These are phyloP conservation scores for Neopestalotiopsis sp. DNA, from an alignment of 2,329 filamentous ascomycete species.

Conservation along the genomic window DNA sequence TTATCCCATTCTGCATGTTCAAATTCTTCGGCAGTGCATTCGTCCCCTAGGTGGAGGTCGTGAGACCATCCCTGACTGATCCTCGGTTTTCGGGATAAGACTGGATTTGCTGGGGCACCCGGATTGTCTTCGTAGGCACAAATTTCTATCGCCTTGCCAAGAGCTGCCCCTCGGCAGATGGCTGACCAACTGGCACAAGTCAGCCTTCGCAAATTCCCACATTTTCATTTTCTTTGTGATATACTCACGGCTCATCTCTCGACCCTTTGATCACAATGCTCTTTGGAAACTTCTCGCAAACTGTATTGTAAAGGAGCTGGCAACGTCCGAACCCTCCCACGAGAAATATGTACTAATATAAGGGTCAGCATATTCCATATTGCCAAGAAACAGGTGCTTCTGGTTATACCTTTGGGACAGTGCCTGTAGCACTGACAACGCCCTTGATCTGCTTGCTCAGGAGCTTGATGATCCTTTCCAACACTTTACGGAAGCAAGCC, in stretches of 20 bases:
- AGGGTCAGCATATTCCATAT: background rate
- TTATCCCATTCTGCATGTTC: background rate
- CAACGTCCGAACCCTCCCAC: slow-evolving; percentile 7
- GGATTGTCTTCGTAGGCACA: background rate
- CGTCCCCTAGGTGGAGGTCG: background rate
- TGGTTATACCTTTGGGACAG: background rate
- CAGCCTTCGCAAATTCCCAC: background rate
- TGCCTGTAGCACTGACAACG: background rate
- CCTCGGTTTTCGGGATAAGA: background rate
- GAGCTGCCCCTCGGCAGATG: slow-evolving; percentile 2
- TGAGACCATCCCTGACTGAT: background rate
- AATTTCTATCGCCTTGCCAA: background rate
- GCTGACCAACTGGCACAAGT: slow-evolving; percentile 1
- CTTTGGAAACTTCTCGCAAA: background rate
- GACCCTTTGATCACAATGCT: background rate
- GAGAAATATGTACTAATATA: background rate
- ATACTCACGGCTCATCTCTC: background rate
- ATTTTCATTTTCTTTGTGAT: background rate
- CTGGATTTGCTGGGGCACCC: background rate
- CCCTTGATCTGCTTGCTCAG: background rate
- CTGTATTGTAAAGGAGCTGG: background rate
- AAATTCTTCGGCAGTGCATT: background rate
- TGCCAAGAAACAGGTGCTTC: too few relatives aligned
- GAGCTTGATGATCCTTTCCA: background rate
- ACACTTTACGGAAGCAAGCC: background rate